Evolutionary conservation across 2,329 filamentous ascomycete genomes (phyloP).

Genomic region (Gnomoniopsis sp.): DNA sequence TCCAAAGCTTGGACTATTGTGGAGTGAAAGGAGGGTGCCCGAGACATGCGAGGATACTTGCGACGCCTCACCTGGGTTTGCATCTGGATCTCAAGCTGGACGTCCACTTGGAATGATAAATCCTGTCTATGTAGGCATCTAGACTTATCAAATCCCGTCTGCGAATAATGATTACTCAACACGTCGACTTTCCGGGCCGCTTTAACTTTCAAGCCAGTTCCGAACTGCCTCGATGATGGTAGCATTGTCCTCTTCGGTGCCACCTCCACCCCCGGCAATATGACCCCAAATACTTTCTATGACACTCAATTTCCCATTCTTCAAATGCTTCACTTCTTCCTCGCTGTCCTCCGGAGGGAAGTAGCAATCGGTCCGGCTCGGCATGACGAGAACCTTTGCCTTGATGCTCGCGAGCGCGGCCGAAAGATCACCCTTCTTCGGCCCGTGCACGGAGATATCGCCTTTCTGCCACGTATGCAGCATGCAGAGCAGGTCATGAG

Average conservation of each 20-base stretch:
- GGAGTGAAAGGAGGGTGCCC: neutral
- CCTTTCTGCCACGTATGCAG: conserved; percentile 5
- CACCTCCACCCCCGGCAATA: neutral
- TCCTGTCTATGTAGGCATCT: neutral
- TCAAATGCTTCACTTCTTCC: neutral
- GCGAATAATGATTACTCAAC: neutral
- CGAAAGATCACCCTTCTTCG: neutral
- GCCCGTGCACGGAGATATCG: neutral
- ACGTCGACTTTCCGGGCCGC: neutral
- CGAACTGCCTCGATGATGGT: neutral
- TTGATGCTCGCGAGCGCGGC: conserved; percentile 3
- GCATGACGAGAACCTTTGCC: conserved; percentile 5
- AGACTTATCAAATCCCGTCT: too few relatives aligned
- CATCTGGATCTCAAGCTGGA: neutral
- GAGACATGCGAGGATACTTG: too few relatives aligned
- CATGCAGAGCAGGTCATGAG: conserved; percentile 21
- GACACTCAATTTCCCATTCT: neutral
- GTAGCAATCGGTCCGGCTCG: neutral
- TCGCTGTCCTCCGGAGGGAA: conserved; percentile 2
- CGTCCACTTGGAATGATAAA: neutral
- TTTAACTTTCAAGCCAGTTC: neutral
- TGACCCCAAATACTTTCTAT: conserved; percentile 6
- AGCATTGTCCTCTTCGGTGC: neutral
- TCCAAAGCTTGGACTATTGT: conserved; percentile 10
- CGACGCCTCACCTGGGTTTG: neutral